Percentiles rank a stretch among this genome's conserved stretches.
Conservation (phyloP, 2,329 filamentous ascomycete genomes). For the Aspergillus awamori region DNA sequence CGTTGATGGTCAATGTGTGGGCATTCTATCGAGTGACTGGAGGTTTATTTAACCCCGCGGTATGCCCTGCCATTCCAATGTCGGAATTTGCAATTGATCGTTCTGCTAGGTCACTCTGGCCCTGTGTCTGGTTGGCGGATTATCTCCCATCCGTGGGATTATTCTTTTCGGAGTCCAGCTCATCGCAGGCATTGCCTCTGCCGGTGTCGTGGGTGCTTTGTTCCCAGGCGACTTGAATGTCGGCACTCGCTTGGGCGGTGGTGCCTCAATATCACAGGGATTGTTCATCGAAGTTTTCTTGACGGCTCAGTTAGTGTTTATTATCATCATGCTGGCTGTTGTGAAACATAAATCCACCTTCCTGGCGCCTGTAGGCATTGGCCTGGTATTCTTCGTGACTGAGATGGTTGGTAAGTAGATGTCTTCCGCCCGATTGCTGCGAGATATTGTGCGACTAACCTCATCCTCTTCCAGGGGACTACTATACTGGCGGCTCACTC, state of each 20-base stretch:
- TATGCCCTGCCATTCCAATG: constrained; percentile 26
- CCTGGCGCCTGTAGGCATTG: constrained; percentile 72
- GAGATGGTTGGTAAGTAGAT: constrained; percentile 50
- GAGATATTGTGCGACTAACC: neutral
- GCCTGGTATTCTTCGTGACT: constrained; percentile 68
- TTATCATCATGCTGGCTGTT: constrained; percentile 69
- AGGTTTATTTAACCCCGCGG: constrained; percentile 55
- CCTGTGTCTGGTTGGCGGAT: constrained; percentile 61
- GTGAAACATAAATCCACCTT: constrained; percentile 75
- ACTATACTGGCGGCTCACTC: constrained; percentile 52
- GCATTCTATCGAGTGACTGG: constrained; percentile 57
- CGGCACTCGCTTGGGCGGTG: constrained; percentile 57
- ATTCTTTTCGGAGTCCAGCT: constrained; percentile 61
- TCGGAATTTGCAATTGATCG: neutral
- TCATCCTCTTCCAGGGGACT: constrained; percentile 39
- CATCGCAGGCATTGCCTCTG: constrained; percentile 61
- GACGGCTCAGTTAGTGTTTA: constrained; percentile 64
- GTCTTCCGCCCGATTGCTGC: no score
- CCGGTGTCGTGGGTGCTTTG: constrained; percentile 59
- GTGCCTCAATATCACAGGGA: constrained; percentile 58
- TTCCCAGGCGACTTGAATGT: constrained; percentile 62
- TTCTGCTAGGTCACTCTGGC: constrained; percentile 56
- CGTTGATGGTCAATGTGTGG: constrained; percentile 58
- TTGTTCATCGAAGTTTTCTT: constrained; percentile 70
- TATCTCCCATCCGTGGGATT: constrained; percentile 56